Evolutionary conservation across 176 grass and related monocot species (phyloP).

Genomic region (Dactylis glomerata): DNA sequence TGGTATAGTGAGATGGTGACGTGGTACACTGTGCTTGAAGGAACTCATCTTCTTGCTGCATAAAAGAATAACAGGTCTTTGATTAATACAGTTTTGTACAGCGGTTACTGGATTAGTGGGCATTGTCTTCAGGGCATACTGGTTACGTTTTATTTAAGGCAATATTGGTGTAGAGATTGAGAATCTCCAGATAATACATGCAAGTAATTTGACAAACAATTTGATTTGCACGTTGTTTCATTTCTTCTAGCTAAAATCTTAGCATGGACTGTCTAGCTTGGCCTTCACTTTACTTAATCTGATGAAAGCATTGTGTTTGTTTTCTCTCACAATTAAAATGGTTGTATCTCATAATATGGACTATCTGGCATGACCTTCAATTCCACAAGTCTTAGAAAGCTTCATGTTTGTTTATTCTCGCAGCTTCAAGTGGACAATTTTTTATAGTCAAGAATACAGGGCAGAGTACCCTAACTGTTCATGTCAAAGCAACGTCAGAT

Average conservation of each 20-base stretch:
- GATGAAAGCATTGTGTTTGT: not conserved
- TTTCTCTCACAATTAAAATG: not conserved
- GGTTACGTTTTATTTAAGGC: not conserved
- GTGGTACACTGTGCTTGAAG: not conserved
- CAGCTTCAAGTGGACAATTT: constrained; percentile 47
- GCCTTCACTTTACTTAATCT: not conserved
- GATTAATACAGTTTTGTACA: not conserved
- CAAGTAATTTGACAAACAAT: not conserved
- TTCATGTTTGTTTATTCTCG: constrained; percentile 21
- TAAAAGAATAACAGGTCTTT: not conserved
- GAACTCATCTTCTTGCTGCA: not conserved
- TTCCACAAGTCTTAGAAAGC: not conserved
- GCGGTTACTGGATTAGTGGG: not conserved
- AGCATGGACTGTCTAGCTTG: not conserved
- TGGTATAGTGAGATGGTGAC: not conserved
- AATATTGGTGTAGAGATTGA: not conserved
- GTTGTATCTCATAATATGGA: not conserved
- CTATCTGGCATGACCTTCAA: not conserved
- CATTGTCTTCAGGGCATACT: not conserved
- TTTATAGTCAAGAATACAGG: constrained; percentile 53
- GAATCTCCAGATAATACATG: not conserved
- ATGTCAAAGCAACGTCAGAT: constrained; percentile 34
- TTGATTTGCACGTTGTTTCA: not conserved
- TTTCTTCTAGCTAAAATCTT: not conserved
- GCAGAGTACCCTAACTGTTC: constrained; percentile 33